Conservation (phyloP, 805 yeast genomes). For the Priceomyces melissophilus region DNA sequence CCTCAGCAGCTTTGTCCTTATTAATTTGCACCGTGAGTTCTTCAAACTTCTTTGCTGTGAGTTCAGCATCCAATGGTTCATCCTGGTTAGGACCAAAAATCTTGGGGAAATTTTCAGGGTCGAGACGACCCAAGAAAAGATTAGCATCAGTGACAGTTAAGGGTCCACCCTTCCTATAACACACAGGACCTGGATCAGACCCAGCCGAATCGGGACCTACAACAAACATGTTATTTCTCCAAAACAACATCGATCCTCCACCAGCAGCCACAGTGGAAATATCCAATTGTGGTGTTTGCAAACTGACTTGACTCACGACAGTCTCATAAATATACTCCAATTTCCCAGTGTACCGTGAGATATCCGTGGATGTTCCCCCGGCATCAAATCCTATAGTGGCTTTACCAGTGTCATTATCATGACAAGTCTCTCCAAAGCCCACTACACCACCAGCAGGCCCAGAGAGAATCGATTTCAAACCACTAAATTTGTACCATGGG, state of each 20-base stretch:
- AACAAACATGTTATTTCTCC: constrained; percentile 41
- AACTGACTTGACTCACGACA: constrained; percentile 41
- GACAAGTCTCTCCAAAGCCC: constrained; percentile 81
- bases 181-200: constrained; percentile 88
- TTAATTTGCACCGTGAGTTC: constrained; percentile 48
- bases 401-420: constrained; percentile 21
- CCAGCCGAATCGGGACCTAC: constrained; percentile 89
- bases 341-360: constrained; percentile 38
- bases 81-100: constrained; percentile 82
- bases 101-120: constrained; percentile 73
- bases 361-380: constrained; percentile 47
- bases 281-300: constrained; percentile 48
- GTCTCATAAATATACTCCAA: constrained; percentile 44
- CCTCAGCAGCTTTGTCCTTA: constrained; percentile 19
- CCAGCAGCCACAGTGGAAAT: constrained; percentile 38
- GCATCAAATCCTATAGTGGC: constrained; percentile 38
- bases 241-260: constrained; percentile 34
- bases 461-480: constrained; percentile 76
- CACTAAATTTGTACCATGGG: constrained; percentile 74
- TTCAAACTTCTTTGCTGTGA: constrained; percentile 49
- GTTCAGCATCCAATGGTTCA: constrained; percentile 45
- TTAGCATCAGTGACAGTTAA: constrained; percentile 85
- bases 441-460: constrained; percentile 98
- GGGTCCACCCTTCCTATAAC: constrained; percentile 82
- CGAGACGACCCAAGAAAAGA: constrained; percentile 63